Conservation (phyloP, 202 grass and related monocot species). For the Brachypodium distachyon region DNA sequence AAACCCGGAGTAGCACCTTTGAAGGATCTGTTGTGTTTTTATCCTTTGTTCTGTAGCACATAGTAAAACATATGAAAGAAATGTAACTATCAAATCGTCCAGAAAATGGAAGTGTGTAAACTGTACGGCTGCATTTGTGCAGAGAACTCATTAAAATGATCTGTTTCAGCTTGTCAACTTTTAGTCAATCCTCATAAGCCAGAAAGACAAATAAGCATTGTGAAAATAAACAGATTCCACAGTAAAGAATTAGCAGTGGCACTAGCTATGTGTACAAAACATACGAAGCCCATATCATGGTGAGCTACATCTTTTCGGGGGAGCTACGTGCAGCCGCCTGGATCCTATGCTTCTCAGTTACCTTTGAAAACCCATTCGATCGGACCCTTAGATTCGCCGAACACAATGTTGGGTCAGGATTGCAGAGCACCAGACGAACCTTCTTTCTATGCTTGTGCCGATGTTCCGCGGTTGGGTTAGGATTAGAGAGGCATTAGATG, state of each 20-base stretch:
- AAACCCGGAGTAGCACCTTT: conserved; percentile 42
- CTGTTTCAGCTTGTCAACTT: background rate
- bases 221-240: background rate
- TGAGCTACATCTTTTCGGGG: background rate
- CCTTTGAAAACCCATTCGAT: too few relatives aligned
- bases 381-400: background rate
- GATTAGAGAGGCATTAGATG: background rate
- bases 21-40: conserved; percentile 1
- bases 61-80: background rate
- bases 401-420: background rate
- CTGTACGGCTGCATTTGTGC: background rate
- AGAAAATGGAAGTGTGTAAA: conserved; percentile 2
- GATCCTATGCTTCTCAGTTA: background rate
- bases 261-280: background rate
- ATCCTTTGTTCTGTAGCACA: conserved; percentile 50
- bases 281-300: background rate
- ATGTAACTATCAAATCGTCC: background rate
- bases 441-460: too few relatives aligned
- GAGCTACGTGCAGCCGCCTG: too few relatives aligned
- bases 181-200: background rate
- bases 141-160: background rate
- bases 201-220: background rate
- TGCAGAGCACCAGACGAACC: too few relatives aligned
- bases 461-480: background rate
- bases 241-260: background rate